Evolutionary conservation across 768 basidiomycete species (phyloP).

Genomic region (Phylloporus rhodoxanthus): DNA sequence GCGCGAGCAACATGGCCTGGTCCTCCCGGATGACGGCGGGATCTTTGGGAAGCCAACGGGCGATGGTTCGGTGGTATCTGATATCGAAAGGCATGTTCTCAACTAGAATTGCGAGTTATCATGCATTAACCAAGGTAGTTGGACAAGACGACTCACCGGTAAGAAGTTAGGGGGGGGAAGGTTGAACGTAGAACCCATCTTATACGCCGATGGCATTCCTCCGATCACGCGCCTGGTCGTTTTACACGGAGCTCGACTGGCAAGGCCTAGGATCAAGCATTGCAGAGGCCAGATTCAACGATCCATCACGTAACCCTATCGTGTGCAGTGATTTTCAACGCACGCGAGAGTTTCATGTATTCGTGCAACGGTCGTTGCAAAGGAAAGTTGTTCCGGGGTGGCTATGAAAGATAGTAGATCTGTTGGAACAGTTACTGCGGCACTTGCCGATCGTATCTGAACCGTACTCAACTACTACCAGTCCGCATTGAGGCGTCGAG

Average conservation of each 20-base stretch:
- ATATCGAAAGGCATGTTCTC: slow-evolving; percentile 12
- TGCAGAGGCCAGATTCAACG: not conserved
- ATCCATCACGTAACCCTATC: not conserved
- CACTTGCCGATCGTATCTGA: too few relatives aligned
- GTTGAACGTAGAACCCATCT: not conserved
- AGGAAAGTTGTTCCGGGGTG: not conserved
- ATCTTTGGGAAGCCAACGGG: slow-evolving; percentile 18
- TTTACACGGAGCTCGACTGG: not conserved
- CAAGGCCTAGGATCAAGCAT: not conserved
- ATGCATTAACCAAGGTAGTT: not conserved
- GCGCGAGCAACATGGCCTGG: slow-evolving; percentile 25
- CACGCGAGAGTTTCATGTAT: too few relatives aligned
- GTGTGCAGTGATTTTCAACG: not conserved
- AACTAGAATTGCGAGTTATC: not conserved
- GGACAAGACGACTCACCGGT: slow-evolving; percentile 2
- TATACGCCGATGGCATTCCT: not conserved
- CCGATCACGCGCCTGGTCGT: not conserved
- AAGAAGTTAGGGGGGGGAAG: not conserved
- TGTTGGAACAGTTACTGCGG: too few relatives aligned
- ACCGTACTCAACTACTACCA: too few relatives aligned
- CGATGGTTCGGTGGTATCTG: slow-evolving; percentile 18
- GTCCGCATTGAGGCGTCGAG: too few relatives aligned
- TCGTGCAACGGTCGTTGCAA: not conserved
- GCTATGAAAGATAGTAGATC: too few relatives aligned
- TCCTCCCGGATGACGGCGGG: slow-evolving; percentile 6